Percentiles rank a stretch among this genome's conserved stretches.
phyloP scores from a whole-genome alignment of 2,329 filamentous ascomycete genomes.

The Pyrenophora tritici-repentis region DNA sequence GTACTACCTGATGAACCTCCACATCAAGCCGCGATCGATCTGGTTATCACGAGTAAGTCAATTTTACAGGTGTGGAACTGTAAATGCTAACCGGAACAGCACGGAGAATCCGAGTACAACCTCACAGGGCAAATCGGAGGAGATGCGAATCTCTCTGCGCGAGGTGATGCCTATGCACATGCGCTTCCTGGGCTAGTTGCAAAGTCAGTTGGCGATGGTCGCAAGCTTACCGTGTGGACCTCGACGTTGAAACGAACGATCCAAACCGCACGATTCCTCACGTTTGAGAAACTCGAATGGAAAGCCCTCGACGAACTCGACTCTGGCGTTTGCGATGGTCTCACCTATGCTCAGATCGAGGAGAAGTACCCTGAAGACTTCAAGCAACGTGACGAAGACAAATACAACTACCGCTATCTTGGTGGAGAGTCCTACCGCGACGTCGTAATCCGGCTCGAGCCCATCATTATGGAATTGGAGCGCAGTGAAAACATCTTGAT shows the following conservation, averaged over 20 bases:
- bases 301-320: slow-evolving; percentile 98
- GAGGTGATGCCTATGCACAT: slow-evolving; percentile 84
- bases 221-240: slow-evolving; percentile 73
- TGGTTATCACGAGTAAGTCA: slow-evolving; percentile 86
- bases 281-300: slow-evolving; percentile 96
- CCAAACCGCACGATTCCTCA: slow-evolving; percentile 83
- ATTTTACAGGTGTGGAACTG: background rate
- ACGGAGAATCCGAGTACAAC: slow-evolving; percentile 94
- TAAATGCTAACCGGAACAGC: slow-evolving; percentile 57
- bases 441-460: slow-evolving; percentile 94
- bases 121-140: slow-evolving; percentile 89
- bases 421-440: slow-evolving; percentile 96
- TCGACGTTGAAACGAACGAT: slow-evolving; percentile 84
- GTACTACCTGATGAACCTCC: slow-evolving; percentile 97
- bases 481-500: slow-evolving; percentile 96
- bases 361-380: slow-evolving; percentile 93
- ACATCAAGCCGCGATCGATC: slow-evolving; percentile 94
- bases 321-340: slow-evolving; percentile 91
- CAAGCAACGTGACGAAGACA: slow-evolving; percentile 92
- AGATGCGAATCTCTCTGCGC: slow-evolving; percentile 82
- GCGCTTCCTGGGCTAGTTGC: slow-evolving; percentile 83
- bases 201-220: slow-evolving; percentile 79
- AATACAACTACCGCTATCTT: slow-evolving; percentile 99
- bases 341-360: slow-evolving; percentile 95
- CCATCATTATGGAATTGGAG: slow-evolving; percentile 99